Evolutionary conservation across 305 asterid species (phyloP).

Genomic region (Coffea humblotiana): DNA sequence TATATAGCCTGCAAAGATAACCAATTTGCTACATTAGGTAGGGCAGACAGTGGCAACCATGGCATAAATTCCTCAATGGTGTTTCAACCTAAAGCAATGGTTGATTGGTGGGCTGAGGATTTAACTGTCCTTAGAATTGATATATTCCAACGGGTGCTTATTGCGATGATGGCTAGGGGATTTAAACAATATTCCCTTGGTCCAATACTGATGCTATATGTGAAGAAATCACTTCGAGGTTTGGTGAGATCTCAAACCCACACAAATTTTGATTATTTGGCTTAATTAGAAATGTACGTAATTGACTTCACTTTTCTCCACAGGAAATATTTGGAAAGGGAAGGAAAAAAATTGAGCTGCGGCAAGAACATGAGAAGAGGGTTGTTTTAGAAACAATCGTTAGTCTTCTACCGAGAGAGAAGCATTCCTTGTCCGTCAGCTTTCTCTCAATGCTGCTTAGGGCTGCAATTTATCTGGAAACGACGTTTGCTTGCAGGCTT

Average conservation of each 20-base stretch:
- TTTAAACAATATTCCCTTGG: slow-evolving; percentile 69
- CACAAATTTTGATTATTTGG: slow-evolving; percentile 2
- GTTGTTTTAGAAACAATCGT: slow-evolving; percentile 82
- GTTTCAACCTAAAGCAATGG: slow-evolving; percentile 38
- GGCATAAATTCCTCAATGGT: slow-evolving; percentile 26
- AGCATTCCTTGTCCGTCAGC: slow-evolving; percentile 73
- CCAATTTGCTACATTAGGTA: slow-evolving; percentile 37
- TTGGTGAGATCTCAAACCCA: slow-evolving; percentile 71
- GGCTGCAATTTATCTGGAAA: slow-evolving; percentile 72
- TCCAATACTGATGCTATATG: slow-evolving; percentile 77
- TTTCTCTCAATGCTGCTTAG: slow-evolving; percentile 89
- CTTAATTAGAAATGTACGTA: slow-evolving; percentile 1
- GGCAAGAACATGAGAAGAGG: slow-evolving; percentile 76
- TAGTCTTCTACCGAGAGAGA: slow-evolving; percentile 80
- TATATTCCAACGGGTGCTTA: slow-evolving; percentile 68
- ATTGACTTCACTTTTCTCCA: slow-evolving; percentile 17
- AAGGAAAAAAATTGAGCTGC: slow-evolving; percentile 64
- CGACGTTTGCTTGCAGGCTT: slow-evolving; percentile 81
- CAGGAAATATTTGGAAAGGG: slow-evolving; percentile 81
- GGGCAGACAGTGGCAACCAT: slow-evolving; percentile 28
- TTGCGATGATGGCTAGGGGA: slow-evolving; percentile 76
- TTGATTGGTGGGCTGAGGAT: slow-evolving; percentile 93
- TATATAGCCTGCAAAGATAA: slow-evolving; percentile 62
- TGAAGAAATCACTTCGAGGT: slow-evolving; percentile 82
- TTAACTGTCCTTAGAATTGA: slow-evolving; percentile 65